Evolutionary conservation across 1,284 basidiomycete species (phyloP).

Genomic region (Exobasidium rhododendri): DNA sequence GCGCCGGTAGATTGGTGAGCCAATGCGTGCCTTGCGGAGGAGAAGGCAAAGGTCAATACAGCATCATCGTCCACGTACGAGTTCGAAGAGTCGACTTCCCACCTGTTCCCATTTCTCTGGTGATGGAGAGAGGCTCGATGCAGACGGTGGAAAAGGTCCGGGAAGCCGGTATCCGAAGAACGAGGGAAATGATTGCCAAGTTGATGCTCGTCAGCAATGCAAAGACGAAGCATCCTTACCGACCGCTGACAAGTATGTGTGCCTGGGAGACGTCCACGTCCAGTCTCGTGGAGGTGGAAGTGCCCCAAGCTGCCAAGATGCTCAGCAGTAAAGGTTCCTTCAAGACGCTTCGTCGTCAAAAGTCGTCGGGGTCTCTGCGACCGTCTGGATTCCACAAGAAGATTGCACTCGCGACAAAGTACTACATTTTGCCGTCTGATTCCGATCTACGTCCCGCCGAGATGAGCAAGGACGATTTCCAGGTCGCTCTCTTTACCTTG

Average conservation of each 20-base stretch:
- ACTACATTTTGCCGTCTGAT: conserved; percentile 31
- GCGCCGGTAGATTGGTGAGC: conserved; percentile 26
- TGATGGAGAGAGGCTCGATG: conserved; percentile 9
- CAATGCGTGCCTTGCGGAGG: conserved; percentile 33
- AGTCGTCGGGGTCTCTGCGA: background rate
- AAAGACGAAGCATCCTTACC: conserved; percentile 18
- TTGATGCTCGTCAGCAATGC: conserved; percentile 23
- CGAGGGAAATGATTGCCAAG: conserved; percentile 30
- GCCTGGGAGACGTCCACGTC: conserved; percentile 35
- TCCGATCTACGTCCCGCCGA: conserved; percentile 28
- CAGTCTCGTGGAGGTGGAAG: conserved; percentile 25
- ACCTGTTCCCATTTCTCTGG: conserved; percentile 25
- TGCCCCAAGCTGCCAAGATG: conserved; percentile 28
- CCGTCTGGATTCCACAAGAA: conserved; percentile 18
- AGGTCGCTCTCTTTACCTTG: background rate
- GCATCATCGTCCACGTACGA: conserved; percentile 36
- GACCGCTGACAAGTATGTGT: conserved; percentile 39
- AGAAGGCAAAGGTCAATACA: conserved; percentile 28
- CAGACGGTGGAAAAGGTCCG: conserved; percentile 28
- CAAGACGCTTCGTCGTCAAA: background rate
- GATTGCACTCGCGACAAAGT: conserved; percentile 21
- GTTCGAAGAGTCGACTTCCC: conserved; percentile 40
- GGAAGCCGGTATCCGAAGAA: conserved; percentile 24
- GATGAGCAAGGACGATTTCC: conserved; percentile 15
- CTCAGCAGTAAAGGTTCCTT: conserved; percentile 14